phyloP scores from a whole-genome alignment of 2,329 filamentous ascomycete species.

The Periconia sp. region DNA sequence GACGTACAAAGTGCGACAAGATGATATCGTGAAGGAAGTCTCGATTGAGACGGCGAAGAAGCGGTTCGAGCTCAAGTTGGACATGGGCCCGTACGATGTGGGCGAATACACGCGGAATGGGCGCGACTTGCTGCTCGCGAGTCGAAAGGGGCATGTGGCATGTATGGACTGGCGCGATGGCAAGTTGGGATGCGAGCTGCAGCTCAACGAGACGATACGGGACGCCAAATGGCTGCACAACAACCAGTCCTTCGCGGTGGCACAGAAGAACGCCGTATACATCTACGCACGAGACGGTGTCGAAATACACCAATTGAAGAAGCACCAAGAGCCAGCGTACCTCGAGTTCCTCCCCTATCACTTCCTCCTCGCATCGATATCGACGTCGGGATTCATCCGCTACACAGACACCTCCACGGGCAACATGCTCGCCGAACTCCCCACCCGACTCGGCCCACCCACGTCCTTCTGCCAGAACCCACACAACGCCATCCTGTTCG shows the following conservation, averaged over 20 bases:
- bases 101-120: conserved; percentile 91
- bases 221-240: conserved; percentile 94
- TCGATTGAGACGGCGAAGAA: conserved; percentile 86
- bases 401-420: conserved; percentile 97
- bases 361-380: conserved; percentile 87
- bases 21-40: conserved; percentile 76
- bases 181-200: conserved; percentile 86
- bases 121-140: conserved; percentile 79
- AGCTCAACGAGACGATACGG: conserved; percentile 85
- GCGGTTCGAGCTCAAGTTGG: conserved; percentile 82
- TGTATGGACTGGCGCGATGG: conserved; percentile 96
- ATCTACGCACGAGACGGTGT: conserved; percentile 93
- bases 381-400: conserved; percentile 76
- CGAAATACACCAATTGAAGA: conserved; percentile 87
- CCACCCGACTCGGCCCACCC: conserved; percentile 81
- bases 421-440: conserved; percentile 80
- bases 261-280: conserved; percentile 95
- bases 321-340: conserved; percentile 86
- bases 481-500: conserved; percentile 87
- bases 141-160: conserved; percentile 90
- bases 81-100: conserved; percentile 80
- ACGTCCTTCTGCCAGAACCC: conserved; percentile 86
- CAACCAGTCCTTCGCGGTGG: conserved; percentile 90
- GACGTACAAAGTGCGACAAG: conserved; percentile 90
- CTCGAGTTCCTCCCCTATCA: conserved; percentile 98